These are phyloP conservation scores for Hansenula sp. DNA, from an alignment of 1,139 yeast genomes.

Conservation along the genomic window DNA sequence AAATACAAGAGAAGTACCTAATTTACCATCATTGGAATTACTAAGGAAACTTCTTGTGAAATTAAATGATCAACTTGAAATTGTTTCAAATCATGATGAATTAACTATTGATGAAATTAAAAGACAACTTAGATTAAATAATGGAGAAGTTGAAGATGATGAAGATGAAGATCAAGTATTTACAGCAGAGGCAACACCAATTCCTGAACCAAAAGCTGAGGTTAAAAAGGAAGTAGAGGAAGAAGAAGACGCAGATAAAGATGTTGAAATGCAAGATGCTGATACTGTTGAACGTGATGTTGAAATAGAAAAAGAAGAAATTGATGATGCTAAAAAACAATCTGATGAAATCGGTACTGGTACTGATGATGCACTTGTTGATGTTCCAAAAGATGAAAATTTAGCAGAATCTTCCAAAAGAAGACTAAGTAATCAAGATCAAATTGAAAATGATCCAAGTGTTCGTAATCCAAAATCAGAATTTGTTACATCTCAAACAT, in stretches of 20 bases:
- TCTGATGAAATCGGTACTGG: slow-evolving; percentile 5
- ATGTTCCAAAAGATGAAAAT: background rate
- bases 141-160: slow-evolving; percentile 15
- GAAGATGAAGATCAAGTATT: slow-evolving; percentile 8
- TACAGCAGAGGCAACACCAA: slow-evolving; percentile 7
- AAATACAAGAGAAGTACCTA: slow-evolving; percentile 43
- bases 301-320: slow-evolving; percentile 8
- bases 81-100: slow-evolving; percentile 42
- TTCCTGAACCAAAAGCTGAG: slow-evolving; percentile 8
- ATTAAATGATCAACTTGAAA: slow-evolving; percentile 44
- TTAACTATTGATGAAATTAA: slow-evolving; percentile 26
- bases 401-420: background rate
- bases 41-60: slow-evolving; percentile 44
- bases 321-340: slow-evolving; percentile 10
- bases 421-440: slow-evolving; percentile 6
- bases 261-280: background rate
- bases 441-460: slow-evolving; percentile 52
- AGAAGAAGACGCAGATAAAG: slow-evolving; percentile 2
- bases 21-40: slow-evolving; percentile 38
- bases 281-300: slow-evolving; percentile 9
- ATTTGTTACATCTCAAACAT: slow-evolving; percentile 67
- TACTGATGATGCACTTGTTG: slow-evolving; percentile 1
- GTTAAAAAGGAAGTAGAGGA: slow-evolving; percentile 9
- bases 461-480: slow-evolving; percentile 75
- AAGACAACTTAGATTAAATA: slow-evolving; percentile 8